phyloP scores from a whole-genome alignment of 148 eudicot genomes.

The Euryodendron excelsum region DNA sequence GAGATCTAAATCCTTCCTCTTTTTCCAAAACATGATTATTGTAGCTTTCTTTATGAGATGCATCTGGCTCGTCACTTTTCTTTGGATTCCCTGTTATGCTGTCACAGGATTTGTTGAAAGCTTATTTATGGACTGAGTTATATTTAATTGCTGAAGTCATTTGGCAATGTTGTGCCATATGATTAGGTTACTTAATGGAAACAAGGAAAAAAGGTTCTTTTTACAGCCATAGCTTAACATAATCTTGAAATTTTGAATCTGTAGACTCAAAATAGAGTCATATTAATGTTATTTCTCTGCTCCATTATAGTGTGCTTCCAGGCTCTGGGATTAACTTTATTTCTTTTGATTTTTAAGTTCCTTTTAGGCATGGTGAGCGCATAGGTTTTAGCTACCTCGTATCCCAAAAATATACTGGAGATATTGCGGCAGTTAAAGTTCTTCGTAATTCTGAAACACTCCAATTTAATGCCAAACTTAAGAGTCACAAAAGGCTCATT shows the following conservation, averaged over 20 bases:
- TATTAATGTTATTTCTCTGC: background rate
- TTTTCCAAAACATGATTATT: background rate
- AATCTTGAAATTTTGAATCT: background rate
- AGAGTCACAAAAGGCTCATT: slow-evolving; percentile 58
- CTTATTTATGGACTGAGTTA: background rate
- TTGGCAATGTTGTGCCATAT: background rate
- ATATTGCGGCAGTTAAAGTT: slow-evolving; percentile 63
- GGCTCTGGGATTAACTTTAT: slow-evolving; percentile 5
- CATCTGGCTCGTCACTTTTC: background rate
- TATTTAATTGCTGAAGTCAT: background rate
- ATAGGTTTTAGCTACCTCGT: slow-evolving; percentile 93
- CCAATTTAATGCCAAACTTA: slow-evolving; percentile 58
- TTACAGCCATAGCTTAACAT: background rate
- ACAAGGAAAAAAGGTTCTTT: background rate
- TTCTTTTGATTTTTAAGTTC: slow-evolving; percentile 50
- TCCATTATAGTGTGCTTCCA: background rate
- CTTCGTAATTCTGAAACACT: slow-evolving; percentile 59
- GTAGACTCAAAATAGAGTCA: background rate
- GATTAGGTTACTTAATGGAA: background rate
- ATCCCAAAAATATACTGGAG: slow-evolving; percentile 87
- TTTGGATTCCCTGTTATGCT: background rate
- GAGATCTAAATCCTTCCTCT: background rate
- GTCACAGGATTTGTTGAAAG: background rate
- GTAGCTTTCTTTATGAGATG: background rate
- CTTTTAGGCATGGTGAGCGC: slow-evolving; percentile 96